These are phyloP conservation scores for Monilinia aucupariae DNA, from an alignment of 2,329 filamentous ascomycete species.

Conservation along the genomic window DNA sequence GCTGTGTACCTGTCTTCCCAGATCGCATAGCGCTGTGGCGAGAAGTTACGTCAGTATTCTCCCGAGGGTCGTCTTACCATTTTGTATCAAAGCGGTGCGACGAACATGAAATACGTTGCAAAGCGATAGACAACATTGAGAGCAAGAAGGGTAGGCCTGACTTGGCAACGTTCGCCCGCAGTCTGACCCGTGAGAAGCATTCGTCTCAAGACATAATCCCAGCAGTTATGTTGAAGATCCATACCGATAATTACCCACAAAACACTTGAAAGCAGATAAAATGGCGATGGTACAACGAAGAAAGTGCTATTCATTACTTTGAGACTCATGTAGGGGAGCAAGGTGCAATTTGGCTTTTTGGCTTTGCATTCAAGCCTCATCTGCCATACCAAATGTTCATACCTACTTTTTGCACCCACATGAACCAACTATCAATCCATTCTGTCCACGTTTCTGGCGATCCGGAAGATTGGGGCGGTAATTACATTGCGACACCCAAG, in stretches of 20 bases:
- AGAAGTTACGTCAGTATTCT: conserved; percentile 3
- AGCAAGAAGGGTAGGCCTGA: not conserved
- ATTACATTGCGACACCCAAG: conserved; percentile 69
- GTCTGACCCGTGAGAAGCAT: not conserved
- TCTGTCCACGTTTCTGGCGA: conserved; percentile 53
- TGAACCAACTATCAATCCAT: conserved; percentile 58
- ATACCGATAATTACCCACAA: not conserved
- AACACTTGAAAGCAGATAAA: not conserved
- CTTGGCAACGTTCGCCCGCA: not conserved
- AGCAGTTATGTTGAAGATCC: not conserved
- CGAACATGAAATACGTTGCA: not conserved
- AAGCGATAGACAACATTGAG: not conserved
- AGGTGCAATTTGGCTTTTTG: conserved; percentile 29
- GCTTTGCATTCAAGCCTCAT: conserved; percentile 60
- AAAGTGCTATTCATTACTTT: not conserved
- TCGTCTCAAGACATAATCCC: not conserved
- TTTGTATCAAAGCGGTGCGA: not conserved
- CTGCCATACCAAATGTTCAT: conserved; percentile 66
- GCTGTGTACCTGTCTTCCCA: conserved; percentile 63
- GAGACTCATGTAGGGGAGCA: not conserved
- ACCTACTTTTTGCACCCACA: conserved; percentile 59
- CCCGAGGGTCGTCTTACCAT: not conserved
- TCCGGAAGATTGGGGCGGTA: conserved; percentile 48
- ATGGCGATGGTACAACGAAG: not conserved
- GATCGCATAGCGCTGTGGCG: conserved; percentile 58